phyloP scores from a whole-genome alignment of 371 early-diverging fungal genomes.

The Rhizopus sp. region DNA sequence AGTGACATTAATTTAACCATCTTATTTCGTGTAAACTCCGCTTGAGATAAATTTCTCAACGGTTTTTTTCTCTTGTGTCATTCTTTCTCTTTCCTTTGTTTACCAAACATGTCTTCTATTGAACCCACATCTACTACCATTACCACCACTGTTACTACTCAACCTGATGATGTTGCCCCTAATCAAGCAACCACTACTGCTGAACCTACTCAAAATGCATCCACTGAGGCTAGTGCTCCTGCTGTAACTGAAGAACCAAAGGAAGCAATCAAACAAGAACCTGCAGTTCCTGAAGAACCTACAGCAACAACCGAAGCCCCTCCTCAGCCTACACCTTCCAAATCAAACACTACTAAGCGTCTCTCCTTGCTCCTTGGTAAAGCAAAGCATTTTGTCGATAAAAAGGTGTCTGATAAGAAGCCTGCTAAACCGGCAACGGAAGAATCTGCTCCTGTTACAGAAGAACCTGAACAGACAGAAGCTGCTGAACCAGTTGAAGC shows the following conservation, averaged over 20 bases:
- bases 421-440: slow-evolving; percentile 2
- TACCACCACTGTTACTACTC: slow-evolving; percentile 16
- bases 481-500: slow-evolving; percentile 5
- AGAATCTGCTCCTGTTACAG: background rate
- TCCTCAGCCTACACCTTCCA: slow-evolving; percentile 17
- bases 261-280: background rate
- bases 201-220: slow-evolving; percentile 10
- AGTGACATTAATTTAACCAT: slow-evolving; percentile 3
- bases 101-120: slow-evolving; percentile 1
- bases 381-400: slow-evolving; percentile 21
- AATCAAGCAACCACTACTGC: slow-evolving; percentile 2
- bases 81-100: slow-evolving; percentile 11
- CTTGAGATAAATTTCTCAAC: slow-evolving; percentile 5
- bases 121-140: background rate
- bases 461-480: slow-evolving; percentile 1
- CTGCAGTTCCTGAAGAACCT: slow-evolving; percentile 1
- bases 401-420: slow-evolving; percentile 21
- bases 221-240: slow-evolving; percentile 7
- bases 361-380: slow-evolving; percentile 23
- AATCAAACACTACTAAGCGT: slow-evolving; percentile 21
- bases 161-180: slow-evolving; percentile 4
- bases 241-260: background rate
- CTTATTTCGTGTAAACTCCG: slow-evolving; percentile 9
- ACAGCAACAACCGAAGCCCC: background rate
- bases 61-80: slow-evolving; percentile 2